phyloP scores from a whole-genome alignment of 1,139 yeast genomes.

The Pichia sp. region DNA sequence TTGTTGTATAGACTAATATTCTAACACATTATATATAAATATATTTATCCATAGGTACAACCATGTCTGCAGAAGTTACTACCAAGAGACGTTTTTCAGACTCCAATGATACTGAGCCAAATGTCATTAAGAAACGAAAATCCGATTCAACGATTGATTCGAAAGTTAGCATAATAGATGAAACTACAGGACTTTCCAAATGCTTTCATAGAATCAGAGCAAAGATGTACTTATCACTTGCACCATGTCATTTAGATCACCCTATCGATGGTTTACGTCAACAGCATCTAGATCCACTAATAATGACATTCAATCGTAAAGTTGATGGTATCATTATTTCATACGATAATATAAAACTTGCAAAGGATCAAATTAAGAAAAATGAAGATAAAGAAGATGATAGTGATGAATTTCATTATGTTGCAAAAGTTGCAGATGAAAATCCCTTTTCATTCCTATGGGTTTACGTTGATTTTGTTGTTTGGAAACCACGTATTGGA shows the following conservation, averaged over 20 bases:
- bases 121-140: not conserved
- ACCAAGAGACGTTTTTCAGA: conserved; percentile 4
- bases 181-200: conserved; percentile 26
- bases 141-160: not conserved
- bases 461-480: conserved; percentile 75
- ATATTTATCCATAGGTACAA: not conserved
- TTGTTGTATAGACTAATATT: not conserved
- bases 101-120: not conserved
- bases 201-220: conserved; percentile 65
- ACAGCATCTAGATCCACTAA: conserved; percentile 84
- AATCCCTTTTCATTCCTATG: conserved; percentile 87
- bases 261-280: conserved; percentile 74
- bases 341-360: conserved; percentile 54
- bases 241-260: conserved; percentile 64
- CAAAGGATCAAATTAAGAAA: conserved; percentile 28
- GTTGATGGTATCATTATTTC: conserved; percentile 81
- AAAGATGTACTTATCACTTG: conserved; percentile 71
- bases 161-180: conserved; percentile 1
- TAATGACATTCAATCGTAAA: conserved; percentile 71
- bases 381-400: conserved; percentile 27
- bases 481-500: conserved; percentile 86
- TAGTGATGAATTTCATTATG: conserved; percentile 31
- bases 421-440: conserved; percentile 64
- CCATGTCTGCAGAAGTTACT: conserved; percentile 1
- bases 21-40: too few species aligned